Base-by-base conservation (phyloP, 176 grass and related monocot genomes). In the Elymus sibiricus region DNA sequence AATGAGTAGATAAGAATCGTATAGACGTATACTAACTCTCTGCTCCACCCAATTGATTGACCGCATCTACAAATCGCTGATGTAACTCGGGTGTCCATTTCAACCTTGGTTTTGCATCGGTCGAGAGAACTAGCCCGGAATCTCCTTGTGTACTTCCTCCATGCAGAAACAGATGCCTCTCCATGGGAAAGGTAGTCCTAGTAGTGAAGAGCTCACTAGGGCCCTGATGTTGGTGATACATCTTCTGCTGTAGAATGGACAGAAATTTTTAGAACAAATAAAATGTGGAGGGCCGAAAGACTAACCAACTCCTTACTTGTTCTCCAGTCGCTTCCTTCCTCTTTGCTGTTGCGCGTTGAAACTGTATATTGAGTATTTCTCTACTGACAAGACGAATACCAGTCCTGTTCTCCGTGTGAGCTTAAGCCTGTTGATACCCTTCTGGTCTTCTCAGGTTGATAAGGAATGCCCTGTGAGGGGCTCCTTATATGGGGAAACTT, bases 51-150 rank as follows among this genome's bases (percentile, higher is more conserved):
- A 99, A 84, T 91, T 99, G 94, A 85, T 99, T 94, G 62, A 99
- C 94, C 26, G 97, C 92, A 81, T 99, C 94, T 76, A 97, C 93
- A 79, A 99, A 99, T 68, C 94, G 83, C 82, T 97, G 92, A 82
- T 99, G 97, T 86, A 99, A 92, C 89, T 97, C 97, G 9, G 97
- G 94, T 39, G 92, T 99, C 97, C 97, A 99, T 90, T 99, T 99
- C 26, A 99, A 76, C 83, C 97, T 92, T 82, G 97, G 97, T 86
- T 99, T 99, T 16, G 92, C 97, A 42, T 99, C 94, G 27, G 97
- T 99, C 17, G 94, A 99, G 74, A 99, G 97, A 90, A 99, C 92
- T 64, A 99, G 85, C 42, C 92, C 92, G 64, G 94, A 94, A 82
- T 99, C 92, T 86, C 92, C 97, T 86, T 93, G 88, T 5, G 78